These are phyloP conservation scores for Scedosporium dehoogii DNA, from an alignment of 2,329 filamentous ascomycete genomes.

Conservation along the genomic window DNA sequence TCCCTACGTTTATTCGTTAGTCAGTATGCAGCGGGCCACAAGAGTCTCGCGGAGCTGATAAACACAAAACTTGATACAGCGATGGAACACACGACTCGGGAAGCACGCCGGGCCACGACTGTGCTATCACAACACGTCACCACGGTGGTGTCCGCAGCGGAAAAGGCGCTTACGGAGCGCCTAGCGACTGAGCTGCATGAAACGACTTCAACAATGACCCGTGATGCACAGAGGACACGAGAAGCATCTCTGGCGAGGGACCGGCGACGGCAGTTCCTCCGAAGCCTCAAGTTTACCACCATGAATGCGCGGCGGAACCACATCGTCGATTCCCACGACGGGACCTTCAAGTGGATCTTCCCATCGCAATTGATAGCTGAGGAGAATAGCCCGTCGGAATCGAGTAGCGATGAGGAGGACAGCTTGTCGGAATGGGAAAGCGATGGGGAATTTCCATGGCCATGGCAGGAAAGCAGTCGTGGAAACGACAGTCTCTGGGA, in stretches of 20 bases:
- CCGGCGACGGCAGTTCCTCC: neutral
- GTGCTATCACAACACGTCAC: neutral
- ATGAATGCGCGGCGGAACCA: neutral
- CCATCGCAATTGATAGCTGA: no score
- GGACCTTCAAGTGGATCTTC: neutral
- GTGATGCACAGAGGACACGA: neutral
- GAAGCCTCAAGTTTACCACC: neutral
- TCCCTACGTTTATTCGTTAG: neutral
- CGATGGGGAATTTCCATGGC: neutral
- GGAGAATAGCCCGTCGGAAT: neutral
- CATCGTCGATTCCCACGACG: neutral
- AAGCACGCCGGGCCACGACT: neutral
- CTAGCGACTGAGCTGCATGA: neutral
- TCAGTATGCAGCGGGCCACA: neutral
- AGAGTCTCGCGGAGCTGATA: neutral
- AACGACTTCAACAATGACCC: neutral
- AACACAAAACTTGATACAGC: neutral
- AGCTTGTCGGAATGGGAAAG: neutral
- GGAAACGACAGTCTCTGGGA: slow-evolving; percentile 3
- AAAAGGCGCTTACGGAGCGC: neutral
- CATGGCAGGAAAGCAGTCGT: no score
- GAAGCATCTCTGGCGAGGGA: neutral
- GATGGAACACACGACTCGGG: neutral
- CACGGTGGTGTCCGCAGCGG: neutral
- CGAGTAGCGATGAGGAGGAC: neutral